Conservation (phyloP, 495 filamentous ascomycete genomes). For the Corynascus novoguineensis region DNA sequence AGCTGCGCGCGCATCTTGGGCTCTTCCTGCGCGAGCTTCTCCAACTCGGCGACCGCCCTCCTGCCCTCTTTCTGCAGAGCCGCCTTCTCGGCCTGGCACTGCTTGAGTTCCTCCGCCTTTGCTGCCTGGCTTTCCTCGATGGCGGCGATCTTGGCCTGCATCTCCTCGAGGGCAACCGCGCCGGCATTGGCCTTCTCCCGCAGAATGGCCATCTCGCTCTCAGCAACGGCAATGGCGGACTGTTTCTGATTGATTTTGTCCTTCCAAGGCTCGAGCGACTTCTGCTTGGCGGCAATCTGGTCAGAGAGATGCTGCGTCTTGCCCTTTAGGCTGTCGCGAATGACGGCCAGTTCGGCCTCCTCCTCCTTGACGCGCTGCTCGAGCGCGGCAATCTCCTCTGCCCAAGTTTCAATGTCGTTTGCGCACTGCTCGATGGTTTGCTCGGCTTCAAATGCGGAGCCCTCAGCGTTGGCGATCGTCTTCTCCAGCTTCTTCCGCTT, state of each 20-base stretch:
- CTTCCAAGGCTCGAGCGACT: constrained; percentile 92
- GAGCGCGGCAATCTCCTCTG: constrained; percentile 61
- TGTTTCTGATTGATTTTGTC: constrained; percentile 94
- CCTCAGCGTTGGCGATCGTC: constrained; percentile 59
- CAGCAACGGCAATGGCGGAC: constrained; percentile 86
- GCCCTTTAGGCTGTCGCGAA: constrained; percentile 81
- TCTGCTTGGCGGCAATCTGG: constrained; percentile 86
- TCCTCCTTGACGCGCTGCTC: constrained; percentile 70
- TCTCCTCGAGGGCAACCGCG: constrained; percentile 73
- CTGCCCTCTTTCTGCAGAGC: constrained; percentile 68
- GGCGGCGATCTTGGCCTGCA: constrained; percentile 67
- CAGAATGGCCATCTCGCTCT: constrained; percentile 88
- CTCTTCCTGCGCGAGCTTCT: constrained; percentile 67
- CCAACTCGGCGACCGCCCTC: constrained; percentile 63
- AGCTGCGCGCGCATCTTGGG: constrained; percentile 74
- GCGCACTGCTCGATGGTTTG: constrained; percentile 70
- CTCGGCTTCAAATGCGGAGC: constrained; percentile 64
- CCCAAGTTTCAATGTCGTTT: constrained; percentile 70
- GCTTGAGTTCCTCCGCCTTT: constrained; percentile 70
- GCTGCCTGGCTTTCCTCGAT: constrained; percentile 62
- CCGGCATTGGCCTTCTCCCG: constrained; percentile 83
- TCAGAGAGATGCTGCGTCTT: constrained; percentile 94
- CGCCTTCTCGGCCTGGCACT: constrained; percentile 64
- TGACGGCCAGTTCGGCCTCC: constrained; percentile 71
- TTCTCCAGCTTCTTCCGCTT: constrained; percentile 97